Base-by-base conservation (phyloP, 805 yeast genomes). In the Lachancea waltii region DNA sequence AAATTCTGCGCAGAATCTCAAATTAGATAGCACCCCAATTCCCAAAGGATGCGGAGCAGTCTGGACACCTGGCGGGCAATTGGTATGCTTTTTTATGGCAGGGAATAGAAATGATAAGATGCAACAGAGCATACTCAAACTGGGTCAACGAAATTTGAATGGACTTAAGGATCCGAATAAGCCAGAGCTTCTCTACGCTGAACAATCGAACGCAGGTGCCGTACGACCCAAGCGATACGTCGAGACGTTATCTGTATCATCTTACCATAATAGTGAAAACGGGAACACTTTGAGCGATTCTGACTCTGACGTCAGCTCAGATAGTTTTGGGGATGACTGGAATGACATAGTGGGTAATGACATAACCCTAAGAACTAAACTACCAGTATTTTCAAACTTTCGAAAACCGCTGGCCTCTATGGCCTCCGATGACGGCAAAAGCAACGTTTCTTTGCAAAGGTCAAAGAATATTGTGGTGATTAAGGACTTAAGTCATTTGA, bases 31-130 rank as follows among this genome's bases (percentile, higher is more conserved):
- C 28, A 85, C 95, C 0, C 97, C 97, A 0, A 72, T 89, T 10
- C 96, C 97, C 0, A 87, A 85, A 53, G 92, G 87, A 7, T 89
- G 95, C 64, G 96, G 96, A 7, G 96, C 95, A 0, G 67, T 76
- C 1, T 89, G 96, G 95, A 70, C 94, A 0, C 71, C 77, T 9
- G 72, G 75, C 3, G 96, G 96, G 0, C 76, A 76, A 42, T 64
- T 89, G 35, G 81, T 89, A 1, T 85, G 95, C 53, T 89, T 89
- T 51, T 86, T 85, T 60, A 73, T 81, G 7, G 78, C 81, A 0
- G 74, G 73, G 35, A 68, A 62, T 33, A 65, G 62, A 41, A 24
- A 33, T 51, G 62, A 65, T 27, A 62, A 67, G 46, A 64, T 63
- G 49, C 60, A 62, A 30, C 60, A 57, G 23, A 62, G 69, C 19